A percentile compares a stretch with the other conserved stretches of the same genome.
Evolutionary conservation across 1,284 basidiomycete species (phyloP).

Genomic region (Waitea zeae): DNA sequence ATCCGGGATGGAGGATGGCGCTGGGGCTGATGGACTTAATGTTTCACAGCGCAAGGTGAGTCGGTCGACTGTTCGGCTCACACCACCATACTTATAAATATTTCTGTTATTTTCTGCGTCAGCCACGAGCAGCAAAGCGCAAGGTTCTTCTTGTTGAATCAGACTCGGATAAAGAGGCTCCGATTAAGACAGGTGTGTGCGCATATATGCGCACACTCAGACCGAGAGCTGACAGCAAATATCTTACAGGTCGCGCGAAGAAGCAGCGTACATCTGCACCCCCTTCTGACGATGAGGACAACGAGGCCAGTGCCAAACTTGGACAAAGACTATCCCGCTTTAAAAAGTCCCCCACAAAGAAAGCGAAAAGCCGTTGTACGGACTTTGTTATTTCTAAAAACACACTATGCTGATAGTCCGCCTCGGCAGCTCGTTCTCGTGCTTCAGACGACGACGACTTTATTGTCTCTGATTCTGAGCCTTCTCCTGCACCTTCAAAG

Average conservation of each 20-base stretch:
- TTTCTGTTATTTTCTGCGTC: not conserved
- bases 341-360: not conserved
- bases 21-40: constrained; percentile 10
- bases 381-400: not conserved
- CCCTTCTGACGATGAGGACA: constrained; percentile 7
- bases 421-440: constrained; percentile 26
- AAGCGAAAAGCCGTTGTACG: not conserved
- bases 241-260: not conserved
- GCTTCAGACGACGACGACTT: constrained; percentile 38
- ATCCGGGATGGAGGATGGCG: constrained; percentile 17
- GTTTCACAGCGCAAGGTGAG: constrained; percentile 13
- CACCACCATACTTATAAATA: constrained; percentile 1
- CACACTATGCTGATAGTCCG: constrained; percentile 25
- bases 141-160: constrained; percentile 39
- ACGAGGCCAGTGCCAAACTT: not conserved
- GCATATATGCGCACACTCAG: not conserved
- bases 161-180: constrained; percentile 48
- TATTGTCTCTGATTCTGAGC: constrained; percentile 39
- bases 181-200: not conserved
- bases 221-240: not conserved
- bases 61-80: not conserved
- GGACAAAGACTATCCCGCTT: not conserved
- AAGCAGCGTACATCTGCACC: not conserved
- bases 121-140: constrained; percentile 25
- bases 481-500: constrained; percentile 10